Base-by-base conservation (phyloP, 352 stramenopile species). In the Globisporangium nunn region DNA sequence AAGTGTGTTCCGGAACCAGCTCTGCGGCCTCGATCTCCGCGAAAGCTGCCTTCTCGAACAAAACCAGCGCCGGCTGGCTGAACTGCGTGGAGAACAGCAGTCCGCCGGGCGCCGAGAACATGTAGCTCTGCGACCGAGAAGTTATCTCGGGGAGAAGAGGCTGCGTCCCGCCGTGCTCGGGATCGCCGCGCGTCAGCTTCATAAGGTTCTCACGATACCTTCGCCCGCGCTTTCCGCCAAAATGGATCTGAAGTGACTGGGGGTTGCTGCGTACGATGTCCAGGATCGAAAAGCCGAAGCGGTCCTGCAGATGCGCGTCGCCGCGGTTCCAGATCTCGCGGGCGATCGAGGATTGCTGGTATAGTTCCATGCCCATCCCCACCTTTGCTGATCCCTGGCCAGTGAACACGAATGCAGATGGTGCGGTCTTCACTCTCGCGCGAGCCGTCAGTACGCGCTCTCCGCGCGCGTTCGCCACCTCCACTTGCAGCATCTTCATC, bases 311-410 rank as follows among this genome's bases (percentile, higher is more conserved):
- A 54, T 95, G 81, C 37, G 48, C 41, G 49, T 96, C 82, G 52
- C 85, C 87, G 54, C 71, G 71, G 61, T 96, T 71, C 87, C 87
- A 96, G 48, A 93, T 76, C 4, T 87, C 75, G 33, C 83, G 82
- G 18, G 84, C 85, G 28, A 88, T 64, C 0, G 64, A 39, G 5
- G 81, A 93, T 40, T 81, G 71, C 54, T 82, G 68, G 61, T 95
- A 95, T 2, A 78, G 80, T n/a, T 94, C 81, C 87, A 96, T 96
- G 39, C 87, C 87, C 85, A 96, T 94, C 18, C 84, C 84, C 4
- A 91, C 72, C 14, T 80, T 70, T 31, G 84, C 83, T 23, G 82
- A 95, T 11, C 87, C 87, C 52, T 96, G 87, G 6, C 85, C 87
- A 23, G 85, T 96, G 55, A 96, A 96, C 2, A 93, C 76, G 48